Base-by-base conservation (phyloP, 2,329 filamentous ascomycete species). In the Emmonsiellopsis sp. region DNA sequence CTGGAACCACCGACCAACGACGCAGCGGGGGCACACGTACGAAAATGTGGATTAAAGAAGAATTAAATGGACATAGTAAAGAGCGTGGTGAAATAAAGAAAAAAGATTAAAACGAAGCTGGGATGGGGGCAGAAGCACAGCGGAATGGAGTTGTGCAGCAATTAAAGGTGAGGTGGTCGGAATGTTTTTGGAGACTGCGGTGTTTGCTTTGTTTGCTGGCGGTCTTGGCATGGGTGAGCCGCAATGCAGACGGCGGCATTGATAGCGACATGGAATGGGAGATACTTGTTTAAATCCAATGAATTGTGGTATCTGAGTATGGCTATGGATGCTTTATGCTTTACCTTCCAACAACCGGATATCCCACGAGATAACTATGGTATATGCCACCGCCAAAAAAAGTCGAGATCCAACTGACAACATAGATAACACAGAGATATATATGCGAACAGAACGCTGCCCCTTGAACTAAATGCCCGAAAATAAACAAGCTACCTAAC, bases 31-130 rank as follows among this genome's bases (percentile, higher is more conserved):
- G 13, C 31, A 14, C 10, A 42, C 39, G 13, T n/a, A 36, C 32
- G 36, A 33, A 43, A 21, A n/a, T 10, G 45, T 11, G 36, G 51
- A n/a, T 37, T 47, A 43, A 51, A 49, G 40, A 13, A 36, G n/a
- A 42, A 48, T 52, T 52, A 59, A 52, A 55, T 53, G 43, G 44
- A 34, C 57, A 59, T 59, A 42, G 47, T 59, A 59, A 59, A 42
- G 57, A 59, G 56, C 36, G 57, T 56, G 33, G 46, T 56, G 57
- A 59, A 59, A 14, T 31, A 5, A 40, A 48, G 44, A 33, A 27
- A 52, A 43, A 54, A 39, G 40, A 31, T 17, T 21, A 8, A 5
- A 33, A 9, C 14, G n/a, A 17, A 3, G 32, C n/a, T 32, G 44
- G 2, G 17, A 9, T 14, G 14, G 31, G 47, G 8, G 45, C n/a